Evolutionary conservation across 2,329 filamentous ascomycete genomes (phyloP).

Genomic region (Ophiostoma angusticollis): DNA sequence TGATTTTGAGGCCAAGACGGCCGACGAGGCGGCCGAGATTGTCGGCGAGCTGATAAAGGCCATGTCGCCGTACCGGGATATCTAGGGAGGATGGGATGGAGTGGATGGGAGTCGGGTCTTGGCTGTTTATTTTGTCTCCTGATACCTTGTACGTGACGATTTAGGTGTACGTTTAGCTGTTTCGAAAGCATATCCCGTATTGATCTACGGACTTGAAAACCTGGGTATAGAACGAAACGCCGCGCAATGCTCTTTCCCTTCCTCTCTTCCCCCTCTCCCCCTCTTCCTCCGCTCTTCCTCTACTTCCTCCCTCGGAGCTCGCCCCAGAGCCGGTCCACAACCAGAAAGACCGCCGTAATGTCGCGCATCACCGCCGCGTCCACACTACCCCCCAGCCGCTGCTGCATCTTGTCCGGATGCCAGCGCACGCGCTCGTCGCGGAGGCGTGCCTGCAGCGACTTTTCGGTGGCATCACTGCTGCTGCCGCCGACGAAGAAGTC

Average conservation of each 20-base stretch:
- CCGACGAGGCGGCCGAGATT: conserved; percentile 64
- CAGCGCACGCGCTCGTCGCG: conserved; percentile 83
- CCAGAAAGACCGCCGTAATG: conserved; percentile 85
- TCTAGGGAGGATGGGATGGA: conserved; percentile 15
- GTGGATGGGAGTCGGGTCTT: neutral
- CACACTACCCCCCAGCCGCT: conserved; percentile 60
- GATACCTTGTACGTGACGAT: too few species aligned
- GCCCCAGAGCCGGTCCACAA: conserved; percentile 70
- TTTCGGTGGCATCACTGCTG: conserved; percentile 25
- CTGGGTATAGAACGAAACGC: too few species aligned
- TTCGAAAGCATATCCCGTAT: too few species aligned
- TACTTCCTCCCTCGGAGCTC: conserved; percentile 33
- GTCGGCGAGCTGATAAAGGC: conserved; percentile 67
- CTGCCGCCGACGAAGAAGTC: conserved; percentile 48
- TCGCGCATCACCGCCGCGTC: conserved; percentile 59
- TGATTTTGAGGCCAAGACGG: conserved; percentile 67
- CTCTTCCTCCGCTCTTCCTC: too few species aligned
- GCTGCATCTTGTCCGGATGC: conserved; percentile 98
- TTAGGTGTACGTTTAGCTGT: too few species aligned
- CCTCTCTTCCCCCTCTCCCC: too few species aligned
- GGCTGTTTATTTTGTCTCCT: too few species aligned
- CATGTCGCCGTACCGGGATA: conserved; percentile 51
- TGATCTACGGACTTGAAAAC: too few species aligned
- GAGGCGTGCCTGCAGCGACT: conserved; percentile 37
- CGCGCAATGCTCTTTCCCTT: too few species aligned